phyloP scores from a whole-genome alignment of 2,329 filamentous ascomycete genomes.

The Penicillium sp. region DNA sequence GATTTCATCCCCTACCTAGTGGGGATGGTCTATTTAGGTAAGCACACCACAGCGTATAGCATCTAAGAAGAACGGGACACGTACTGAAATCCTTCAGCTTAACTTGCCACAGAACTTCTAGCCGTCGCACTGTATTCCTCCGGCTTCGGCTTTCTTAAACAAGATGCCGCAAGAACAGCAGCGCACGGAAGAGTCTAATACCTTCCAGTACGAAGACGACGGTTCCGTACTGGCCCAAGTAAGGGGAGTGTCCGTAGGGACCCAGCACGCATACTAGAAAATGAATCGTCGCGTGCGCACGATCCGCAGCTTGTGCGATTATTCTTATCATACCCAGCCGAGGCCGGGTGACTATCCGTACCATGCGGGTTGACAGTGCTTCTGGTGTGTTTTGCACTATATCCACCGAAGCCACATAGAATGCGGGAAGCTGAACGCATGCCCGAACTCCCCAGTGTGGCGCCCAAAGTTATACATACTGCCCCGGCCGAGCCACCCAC shows the following conservation, averaged over 20 bases:
- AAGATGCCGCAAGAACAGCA: neutral
- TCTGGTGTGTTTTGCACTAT: neutral
- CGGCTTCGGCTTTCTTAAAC: neutral
- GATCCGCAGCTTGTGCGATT: neutral
- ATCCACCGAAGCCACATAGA: neutral
- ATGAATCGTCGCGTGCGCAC: neutral
- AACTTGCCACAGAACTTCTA: conserved; percentile 7
- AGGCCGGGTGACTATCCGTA: neutral
- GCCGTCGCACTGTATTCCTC: neutral
- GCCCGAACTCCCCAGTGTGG: neutral
- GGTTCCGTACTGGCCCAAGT: conserved; percentile 1
- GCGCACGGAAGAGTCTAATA: conserved; percentile 2
- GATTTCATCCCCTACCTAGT: neutral
- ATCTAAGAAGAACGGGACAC: neutral
- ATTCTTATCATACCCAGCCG: neutral
- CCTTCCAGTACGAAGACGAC: conserved; percentile 4
- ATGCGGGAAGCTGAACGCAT: neutral
- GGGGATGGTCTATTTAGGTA: neutral
- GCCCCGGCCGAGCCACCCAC: neutral
- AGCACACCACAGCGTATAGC: neutral
- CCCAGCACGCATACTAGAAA: neutral
- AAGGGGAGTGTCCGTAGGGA: neutral
- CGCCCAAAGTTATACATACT: neutral
- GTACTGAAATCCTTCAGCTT: neutral
- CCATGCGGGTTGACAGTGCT: neutral